Conservation (phyloP, 2,329 filamentous ascomycete species). For the Fusarium sambucinum region DNA sequence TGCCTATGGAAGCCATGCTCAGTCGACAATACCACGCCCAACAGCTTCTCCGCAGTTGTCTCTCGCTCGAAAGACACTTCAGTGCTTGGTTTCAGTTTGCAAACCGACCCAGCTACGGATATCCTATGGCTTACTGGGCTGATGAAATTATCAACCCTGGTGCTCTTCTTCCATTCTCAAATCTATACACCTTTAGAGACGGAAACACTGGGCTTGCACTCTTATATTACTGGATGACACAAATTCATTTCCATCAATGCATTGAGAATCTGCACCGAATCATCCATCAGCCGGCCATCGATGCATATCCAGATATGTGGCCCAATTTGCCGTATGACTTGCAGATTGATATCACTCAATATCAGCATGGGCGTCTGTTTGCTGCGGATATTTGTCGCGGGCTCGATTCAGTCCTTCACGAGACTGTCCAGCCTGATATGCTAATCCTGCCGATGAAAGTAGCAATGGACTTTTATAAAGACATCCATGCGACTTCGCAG, state of each 20-base stretch:
- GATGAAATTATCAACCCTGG: slow-evolving; percentile 49
- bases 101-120: slow-evolving; percentile 45
- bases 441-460: slow-evolving; percentile 59
- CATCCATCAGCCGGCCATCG: slow-evolving; percentile 59
- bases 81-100: slow-evolving; percentile 60
- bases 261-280: slow-evolving; percentile 60
- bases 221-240: slow-evolving; percentile 66
- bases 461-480: slow-evolving; percentile 58
- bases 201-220: slow-evolving; percentile 60
- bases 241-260: slow-evolving; percentile 63
- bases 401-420: slow-evolving; percentile 60
- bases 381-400: slow-evolving; percentile 64
- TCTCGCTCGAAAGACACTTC: slow-evolving; percentile 62
- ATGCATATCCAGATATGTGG: slow-evolving; percentile 56
- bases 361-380: slow-evolving; percentile 59
- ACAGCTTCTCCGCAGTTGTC: slow-evolving; percentile 61
- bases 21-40: slow-evolving; percentile 60
- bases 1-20: slow-evolving; percentile 55
- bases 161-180: slow-evolving; percentile 58
- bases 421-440: slow-evolving; percentile 61
- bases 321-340: slow-evolving; percentile 55
- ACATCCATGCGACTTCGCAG: slow-evolving; percentile 54
- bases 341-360: slow-evolving; percentile 58
- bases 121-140: slow-evolving; percentile 57
- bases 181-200: slow-evolving; percentile 60